Percentiles rank a stretch among this genome's conserved stretches.
These are phyloP conservation scores for Scutellaria galericulata DNA, from an alignment of 257 asterid genomes.

Conservation along the genomic window DNA sequence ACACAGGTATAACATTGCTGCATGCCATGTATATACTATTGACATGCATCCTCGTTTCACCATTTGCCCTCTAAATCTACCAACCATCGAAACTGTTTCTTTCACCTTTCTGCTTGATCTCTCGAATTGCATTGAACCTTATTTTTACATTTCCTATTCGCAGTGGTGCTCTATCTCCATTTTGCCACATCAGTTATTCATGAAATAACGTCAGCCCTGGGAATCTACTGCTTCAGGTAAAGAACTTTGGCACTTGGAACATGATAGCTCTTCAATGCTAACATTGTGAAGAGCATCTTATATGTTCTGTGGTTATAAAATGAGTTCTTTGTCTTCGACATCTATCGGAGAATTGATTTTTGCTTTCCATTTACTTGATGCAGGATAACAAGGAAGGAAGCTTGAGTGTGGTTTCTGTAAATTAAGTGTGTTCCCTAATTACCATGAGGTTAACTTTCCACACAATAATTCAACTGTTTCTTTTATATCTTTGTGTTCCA, in stretches of 20 bases:
- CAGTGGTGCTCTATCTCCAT: constrained; percentile 77
- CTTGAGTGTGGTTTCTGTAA: constrained; percentile 43
- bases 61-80: background rate
- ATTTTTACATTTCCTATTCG: constrained; percentile 25
- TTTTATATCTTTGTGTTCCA: background rate
- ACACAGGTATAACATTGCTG: constrained; percentile 54
- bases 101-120: background rate
- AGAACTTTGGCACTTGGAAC: constrained; percentile 28
- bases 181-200: constrained; percentile 83
- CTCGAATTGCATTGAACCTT: background rate
- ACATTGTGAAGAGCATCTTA: constrained; percentile 1
- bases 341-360: background rate
- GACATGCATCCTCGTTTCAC: background rate
- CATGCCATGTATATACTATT: background rate
- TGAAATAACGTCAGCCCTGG: constrained; percentile 83
- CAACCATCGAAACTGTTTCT: background rate
- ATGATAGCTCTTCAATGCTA: background rate
- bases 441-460: constrained; percentile 12
- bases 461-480: background rate
- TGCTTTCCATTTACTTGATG: constrained; percentile 28
- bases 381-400: constrained; percentile 87
- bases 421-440: background rate
- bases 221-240: constrained; percentile 89
- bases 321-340: background rate
- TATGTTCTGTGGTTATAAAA: background rate